Conservation (phyloP, 1,284 basidiomycete species). For the Phaffia rhodozyma region DNA sequence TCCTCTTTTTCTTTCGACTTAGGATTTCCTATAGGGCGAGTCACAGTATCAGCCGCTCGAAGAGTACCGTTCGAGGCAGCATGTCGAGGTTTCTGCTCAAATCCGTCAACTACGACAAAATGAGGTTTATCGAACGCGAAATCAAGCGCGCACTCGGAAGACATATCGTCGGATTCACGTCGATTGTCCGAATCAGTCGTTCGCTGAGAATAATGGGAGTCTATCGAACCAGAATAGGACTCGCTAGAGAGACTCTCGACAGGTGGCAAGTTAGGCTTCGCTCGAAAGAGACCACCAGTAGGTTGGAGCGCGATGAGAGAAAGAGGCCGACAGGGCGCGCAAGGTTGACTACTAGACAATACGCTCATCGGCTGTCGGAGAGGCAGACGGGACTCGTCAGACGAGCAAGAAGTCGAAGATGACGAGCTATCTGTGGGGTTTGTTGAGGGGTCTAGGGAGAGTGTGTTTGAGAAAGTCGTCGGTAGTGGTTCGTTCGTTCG, state of each 20-base stretch:
- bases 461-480: not conserved
- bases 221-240: not conserved
- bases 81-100: not conserved
- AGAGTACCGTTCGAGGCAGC: not conserved
- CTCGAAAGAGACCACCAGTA: not conserved
- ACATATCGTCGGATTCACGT: conserved; percentile 2
- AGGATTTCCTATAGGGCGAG: too few species aligned
- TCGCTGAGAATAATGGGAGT: not conserved
- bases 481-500: too few species aligned
- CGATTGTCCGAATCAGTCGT: not conserved
- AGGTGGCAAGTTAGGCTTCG: not conserved
- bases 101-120: not conserved
- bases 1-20: not conserved
- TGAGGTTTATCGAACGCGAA: conserved; percentile 1
- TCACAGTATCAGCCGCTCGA: not conserved
- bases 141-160: conserved; percentile 5
- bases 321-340: not conserved
- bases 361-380: not conserved
- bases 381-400: not conserved
- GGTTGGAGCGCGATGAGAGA: not conserved
- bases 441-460: not conserved
- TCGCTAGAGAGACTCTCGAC: not conserved
- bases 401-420: not conserved
- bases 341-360: not conserved
- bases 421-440: too few species aligned